Percentiles rank a stretch among this genome's conserved stretches.
Conservation (phyloP, 148 eudicot species). For the Rhododendron ferrugineum region DNA sequence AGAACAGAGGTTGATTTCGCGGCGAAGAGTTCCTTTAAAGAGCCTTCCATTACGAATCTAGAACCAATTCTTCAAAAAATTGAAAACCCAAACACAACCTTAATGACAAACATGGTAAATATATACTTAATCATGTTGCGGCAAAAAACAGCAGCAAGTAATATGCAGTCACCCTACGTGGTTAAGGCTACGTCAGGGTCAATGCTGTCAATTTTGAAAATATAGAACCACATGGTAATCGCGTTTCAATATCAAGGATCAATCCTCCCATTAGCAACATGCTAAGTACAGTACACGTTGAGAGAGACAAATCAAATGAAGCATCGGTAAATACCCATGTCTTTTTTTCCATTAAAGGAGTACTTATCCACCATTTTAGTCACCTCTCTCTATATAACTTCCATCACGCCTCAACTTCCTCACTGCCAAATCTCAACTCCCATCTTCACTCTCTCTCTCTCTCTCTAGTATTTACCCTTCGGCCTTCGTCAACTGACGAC, state of each 20-base stretch:
- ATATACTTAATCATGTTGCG: neutral
- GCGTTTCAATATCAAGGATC: neutral
- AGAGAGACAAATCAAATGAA: neutral
- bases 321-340: neutral
- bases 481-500: neutral
- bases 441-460: neutral
- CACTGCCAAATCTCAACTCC: constrained; percentile 2
- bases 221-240: neutral
- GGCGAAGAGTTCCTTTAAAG: neutral
- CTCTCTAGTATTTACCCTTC: neutral
- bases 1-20: neutral
- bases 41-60: neutral
- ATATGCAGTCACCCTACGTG: neutral
- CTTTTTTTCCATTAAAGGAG: neutral
- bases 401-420: neutral
- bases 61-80: neutral
- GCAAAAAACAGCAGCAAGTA: neutral
- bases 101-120: neutral
- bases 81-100: neutral
- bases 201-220: neutral
- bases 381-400: constrained; percentile 10
- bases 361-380: neutral
- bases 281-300: neutral
- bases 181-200: neutral
- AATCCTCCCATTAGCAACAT: neutral